These are phyloP conservation scores for Sporobolus alterniflorus DNA, from an alignment of 202 grass and related monocot genomes.

Conservation along the genomic window DNA sequence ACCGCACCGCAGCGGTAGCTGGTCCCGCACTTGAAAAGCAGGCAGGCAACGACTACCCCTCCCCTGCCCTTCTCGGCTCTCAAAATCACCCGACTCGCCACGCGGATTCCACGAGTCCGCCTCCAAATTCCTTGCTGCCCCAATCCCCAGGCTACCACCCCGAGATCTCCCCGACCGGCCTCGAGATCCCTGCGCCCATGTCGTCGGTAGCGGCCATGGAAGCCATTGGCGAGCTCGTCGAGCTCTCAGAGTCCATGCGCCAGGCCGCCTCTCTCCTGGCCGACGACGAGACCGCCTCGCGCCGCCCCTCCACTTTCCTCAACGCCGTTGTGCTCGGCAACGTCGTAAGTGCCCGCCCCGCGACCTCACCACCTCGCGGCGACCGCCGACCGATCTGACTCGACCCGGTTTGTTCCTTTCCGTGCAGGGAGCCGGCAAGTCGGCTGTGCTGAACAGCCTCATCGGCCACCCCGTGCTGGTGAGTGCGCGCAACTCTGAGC, in stretches of 20 bases:
- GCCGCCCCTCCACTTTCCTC: constrained; percentile 85
- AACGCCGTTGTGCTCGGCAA: constrained; percentile 95
- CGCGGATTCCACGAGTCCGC: constrained; percentile 38
- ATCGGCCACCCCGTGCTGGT: constrained; percentile 98
- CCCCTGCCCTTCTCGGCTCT: background rate
- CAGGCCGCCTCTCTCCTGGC: constrained; percentile 91
- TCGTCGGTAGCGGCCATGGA: constrained; percentile 66
- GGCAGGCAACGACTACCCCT: constrained; percentile 37
- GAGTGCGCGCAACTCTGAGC: constrained; percentile 37
- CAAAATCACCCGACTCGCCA: constrained; percentile 2
- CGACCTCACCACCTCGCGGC: background rate
- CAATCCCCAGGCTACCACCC: constrained; percentile 12
- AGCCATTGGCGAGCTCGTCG: constrained; percentile 73
- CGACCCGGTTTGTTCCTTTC: constrained; percentile 26
- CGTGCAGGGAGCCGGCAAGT: constrained; percentile 94
- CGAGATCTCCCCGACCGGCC: constrained; percentile 53
- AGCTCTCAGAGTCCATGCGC: constrained; percentile 88
- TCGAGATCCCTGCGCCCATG: constrained; percentile 58
- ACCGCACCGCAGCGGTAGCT: constrained; percentile 10
- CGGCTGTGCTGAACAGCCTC: constrained; percentile 96
- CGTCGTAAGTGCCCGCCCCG: constrained; percentile 65
- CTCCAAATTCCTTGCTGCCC: constrained; percentile 37
- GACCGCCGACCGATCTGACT: constrained; percentile 33
- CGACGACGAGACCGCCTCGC: constrained; percentile 67
- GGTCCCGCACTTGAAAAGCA: constrained; percentile 61